Base-by-base conservation (phyloP, 345 rosid genomes). In the Populus alba region DNA sequence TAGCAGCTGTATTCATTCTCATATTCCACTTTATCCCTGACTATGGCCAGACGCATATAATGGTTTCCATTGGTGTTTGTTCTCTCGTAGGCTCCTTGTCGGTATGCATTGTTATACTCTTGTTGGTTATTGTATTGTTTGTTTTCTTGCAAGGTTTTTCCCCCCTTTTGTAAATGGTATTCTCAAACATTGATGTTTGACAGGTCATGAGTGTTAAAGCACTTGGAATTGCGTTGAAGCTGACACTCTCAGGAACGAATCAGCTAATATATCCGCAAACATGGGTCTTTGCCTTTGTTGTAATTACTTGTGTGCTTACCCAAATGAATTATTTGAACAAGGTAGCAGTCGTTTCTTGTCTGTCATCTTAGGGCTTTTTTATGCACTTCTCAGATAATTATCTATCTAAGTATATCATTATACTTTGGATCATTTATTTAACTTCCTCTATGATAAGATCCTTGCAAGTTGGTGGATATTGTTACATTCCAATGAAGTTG, bases 21-120 rank as follows among this genome's bases (percentile, higher is more conserved):
- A 78, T 96, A 63, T 71, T 90, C 83, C 95, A 88, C 38, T 86
- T 68, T 75, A 87, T 94, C 61, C 99, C 99, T 18, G 90, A 84
- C 69, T 94, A 94, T 74, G 98, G 98, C 35, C 98, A 94, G 81
- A 94, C 99, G n/a, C 95, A 96, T 71, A 90, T 96, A 67, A 94
- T 94, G 98, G 97, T 94, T 78, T 96, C 92, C 68, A 91, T 94
- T 66, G 98, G 97, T 59, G 88, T 96, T 73, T 96, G 98, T 79
- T 96, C 99, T 66, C 97, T 96, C 75, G 93, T 96, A 79, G 99
- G 99, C 66, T 96, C 99, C 70, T 85, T 96, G 68, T 92, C 99
- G 89, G 99, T 96, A 90, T 76, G 97, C n/a, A 70, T 27, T 65
- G 15, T 70, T 39, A 41, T 15, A n/a, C 66, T 12, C 3, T 66